Evolutionary conservation across 306 rosid species (phyloP), one percentile per base, ranked within the genome.

Genomic region (Pyrus bretschneideri): DNA sequence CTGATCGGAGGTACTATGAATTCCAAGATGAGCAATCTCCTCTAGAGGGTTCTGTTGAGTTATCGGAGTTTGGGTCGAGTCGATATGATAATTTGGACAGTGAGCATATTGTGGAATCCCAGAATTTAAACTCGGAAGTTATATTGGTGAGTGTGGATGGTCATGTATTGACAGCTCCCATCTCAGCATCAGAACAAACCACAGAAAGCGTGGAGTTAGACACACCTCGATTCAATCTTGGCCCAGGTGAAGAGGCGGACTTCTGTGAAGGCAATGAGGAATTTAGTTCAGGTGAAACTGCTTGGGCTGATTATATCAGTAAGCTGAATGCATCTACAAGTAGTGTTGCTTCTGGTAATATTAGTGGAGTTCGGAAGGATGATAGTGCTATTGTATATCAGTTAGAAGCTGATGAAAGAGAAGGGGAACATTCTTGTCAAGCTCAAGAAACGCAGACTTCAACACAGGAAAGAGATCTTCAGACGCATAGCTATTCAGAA

Each of bases 121-220:
- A 85, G 70, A 85, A 80, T 78, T 65, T 83, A 4, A 85, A 80
- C 78, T 91, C 98, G 1, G 99, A 87, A 85, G 89, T 96, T 83
- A 88, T 96, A 40, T 83, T 96, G 89, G 92, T 96, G 46, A 92
- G 99, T 83, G 98, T 92, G 67, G 99, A 96, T 81, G 99, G 99
- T 63, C 96, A 83, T 74, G 80, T 96, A 70, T 79, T 96, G 82
- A 92, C 82, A 9, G 99, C 98, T 38, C 99, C 98, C 54, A 92
- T 96, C 77, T 85, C 89, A 54, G 88, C 88, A 80, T 79, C 90
- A 9, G 99, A 92, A 83, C 85, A 88, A 79, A 80, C 81, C 73
- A 70, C 85, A 11, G 97, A 90, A 75, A 83, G 86, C 76, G 76
- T 95, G 85, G 89, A 89, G 69, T 85, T 91, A 86, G 86, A 78